These are phyloP conservation scores for Entrophospora sp. DNA, from an alignment of 192 early-diverging fungal genomes.

Conservation along the genomic window DNA sequence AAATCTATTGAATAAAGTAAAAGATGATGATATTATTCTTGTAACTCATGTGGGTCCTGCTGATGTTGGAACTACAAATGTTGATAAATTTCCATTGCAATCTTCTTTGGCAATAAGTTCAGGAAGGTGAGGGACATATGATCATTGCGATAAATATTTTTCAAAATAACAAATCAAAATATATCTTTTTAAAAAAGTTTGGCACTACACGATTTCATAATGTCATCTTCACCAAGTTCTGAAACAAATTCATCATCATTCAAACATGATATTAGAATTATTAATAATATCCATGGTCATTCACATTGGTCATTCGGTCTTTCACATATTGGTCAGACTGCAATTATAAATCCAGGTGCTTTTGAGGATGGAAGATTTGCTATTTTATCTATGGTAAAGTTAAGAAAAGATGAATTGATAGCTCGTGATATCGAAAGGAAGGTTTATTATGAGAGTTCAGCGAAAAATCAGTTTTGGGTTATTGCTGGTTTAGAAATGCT, in stretches of 20 bases:
- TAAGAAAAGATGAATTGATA: background rate
- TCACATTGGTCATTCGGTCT: constrained; percentile 15
- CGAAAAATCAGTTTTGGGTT: background rate
- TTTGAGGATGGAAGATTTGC: constrained; percentile 15
- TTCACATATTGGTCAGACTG: constrained; percentile 13
- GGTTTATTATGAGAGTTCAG: background rate
- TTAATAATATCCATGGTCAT: constrained; percentile 20
- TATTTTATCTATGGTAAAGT: background rate
- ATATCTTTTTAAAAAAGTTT: no score
- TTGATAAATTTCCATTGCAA: background rate
- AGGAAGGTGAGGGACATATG: constrained; percentile 18
- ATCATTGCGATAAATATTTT: no score
- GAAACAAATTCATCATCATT: background rate
- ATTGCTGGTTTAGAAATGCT: background rate
- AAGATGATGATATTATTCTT: constrained; percentile 9
- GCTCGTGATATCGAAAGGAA: background rate
- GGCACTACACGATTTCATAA: background rate
- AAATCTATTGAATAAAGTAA: background rate
- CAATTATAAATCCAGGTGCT: constrained; percentile 7
- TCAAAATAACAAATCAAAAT: no score
- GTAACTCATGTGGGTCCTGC: constrained; percentile 15
- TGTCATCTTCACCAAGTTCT: background rate
- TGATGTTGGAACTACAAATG: constrained; percentile 7
- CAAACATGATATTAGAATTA: background rate
- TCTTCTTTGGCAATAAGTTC: background rate